Base-by-base conservation (phyloP, 345 rosid species). In the Gossypium thurberi region DNA sequence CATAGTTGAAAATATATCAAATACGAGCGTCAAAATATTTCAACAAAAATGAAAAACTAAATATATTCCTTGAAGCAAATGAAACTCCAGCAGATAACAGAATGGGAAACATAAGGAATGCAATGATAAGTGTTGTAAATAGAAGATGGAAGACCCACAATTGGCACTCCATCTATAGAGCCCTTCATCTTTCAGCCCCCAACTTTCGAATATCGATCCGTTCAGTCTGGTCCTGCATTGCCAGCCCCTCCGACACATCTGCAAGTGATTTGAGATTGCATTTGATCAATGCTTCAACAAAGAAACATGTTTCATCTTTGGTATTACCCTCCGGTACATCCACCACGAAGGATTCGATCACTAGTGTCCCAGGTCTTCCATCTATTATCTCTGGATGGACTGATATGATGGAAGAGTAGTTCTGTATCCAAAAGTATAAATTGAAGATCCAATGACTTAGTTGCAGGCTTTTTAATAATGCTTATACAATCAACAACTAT, bases 311-410 rank as follows among this genome's bases (percentile, higher is more conserved):
- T 74, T 96, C 99, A 47, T 93, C 99, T 82, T 87, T 84, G 72
- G 98, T 96, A 81, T 96, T 93, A 51, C 99, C 97, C 60, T 93
- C 87, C 3, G 99, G 99, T 25, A 89, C 92, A 65, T 96, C 97
- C 72, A 96, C 98, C 65, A 91, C 90, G 75, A 88, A 96, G 0
- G 99, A 96, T 81, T 96, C 99, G 0, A 93, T 80, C 79, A 90
- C 96, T 69, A 93, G 76, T 14, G 98, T 92, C 56, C 97, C 95
- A 8, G 87, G 81, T 72, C 97, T 85, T 78, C 98, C 99, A 53
- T 90, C 87, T 42, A 88, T 85, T 4, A 86, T 86, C 84, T 96
- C 96, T 7, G 98, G 93, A 64, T 96, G 99, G 71, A 96, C 88
- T 21, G 97, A 88, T 42, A 91, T 91, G 72, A 91, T 80, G 2